Evolutionary conservation across 805 yeast species (phyloP).

Genomic region (Ogataea naganishii): DNA sequence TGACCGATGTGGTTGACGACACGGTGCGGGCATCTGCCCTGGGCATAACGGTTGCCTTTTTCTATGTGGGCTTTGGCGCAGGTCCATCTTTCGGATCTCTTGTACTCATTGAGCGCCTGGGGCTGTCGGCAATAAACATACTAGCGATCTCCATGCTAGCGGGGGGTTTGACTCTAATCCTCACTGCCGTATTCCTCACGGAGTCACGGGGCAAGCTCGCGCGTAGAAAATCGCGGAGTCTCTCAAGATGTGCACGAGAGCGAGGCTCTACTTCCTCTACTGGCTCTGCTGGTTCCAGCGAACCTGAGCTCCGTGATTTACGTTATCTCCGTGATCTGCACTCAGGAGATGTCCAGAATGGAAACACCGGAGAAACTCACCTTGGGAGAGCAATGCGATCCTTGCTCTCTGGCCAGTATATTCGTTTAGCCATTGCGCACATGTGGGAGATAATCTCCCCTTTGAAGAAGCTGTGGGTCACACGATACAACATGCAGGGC

Average conservation of each 20-base stretch:
- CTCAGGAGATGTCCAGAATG: too few species aligned
- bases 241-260: too few species aligned
- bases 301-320: too few species aligned
- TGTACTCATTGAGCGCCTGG: conserved; percentile 11
- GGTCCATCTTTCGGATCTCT: conserved; percentile 58
- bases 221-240: conserved; percentile 40
- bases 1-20: conserved; percentile 65
- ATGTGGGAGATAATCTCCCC: conserved; percentile 32
- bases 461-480: conserved; percentile 44
- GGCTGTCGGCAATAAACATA: conserved; percentile 19
- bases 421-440: not conserved
- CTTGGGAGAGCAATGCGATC: too few species aligned
- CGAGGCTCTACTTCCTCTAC: too few species aligned
- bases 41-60: conserved; percentile 50
- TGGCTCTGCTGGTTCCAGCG: conserved; percentile 5
- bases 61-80: conserved; percentile 50
- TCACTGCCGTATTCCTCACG: conserved; percentile 34
- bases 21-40: conserved; percentile 47
- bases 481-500: conserved; percentile 24
- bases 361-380: too few species aligned
- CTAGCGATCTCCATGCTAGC: conserved; percentile 20
- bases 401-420: too few species aligned
- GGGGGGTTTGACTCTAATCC: conserved; percentile 24
- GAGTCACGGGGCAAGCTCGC: conserved; percentile 59
- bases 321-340: too few species aligned